Evolutionary conservation across 495 filamentous ascomycete species (phyloP), one percentile per base, ranked within the genome.

Genomic region (Penicillium psychrofluorescens): DNA sequence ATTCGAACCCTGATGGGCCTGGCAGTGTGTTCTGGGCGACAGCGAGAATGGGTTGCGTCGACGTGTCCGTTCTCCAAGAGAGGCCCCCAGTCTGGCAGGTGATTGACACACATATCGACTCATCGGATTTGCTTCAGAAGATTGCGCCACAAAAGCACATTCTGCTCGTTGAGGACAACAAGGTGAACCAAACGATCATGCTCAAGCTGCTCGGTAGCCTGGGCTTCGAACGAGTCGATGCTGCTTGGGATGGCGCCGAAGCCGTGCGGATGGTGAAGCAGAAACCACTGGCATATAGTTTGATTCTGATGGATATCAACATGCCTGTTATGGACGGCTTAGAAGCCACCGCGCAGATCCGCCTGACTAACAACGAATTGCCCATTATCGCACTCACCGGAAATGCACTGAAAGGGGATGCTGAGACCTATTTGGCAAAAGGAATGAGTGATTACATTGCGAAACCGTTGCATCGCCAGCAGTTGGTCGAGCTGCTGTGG

Each of bases 271-370:
- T 76, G 58, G 63, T 78, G 3, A 70, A 67, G 9, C 62, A 70
- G 43, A 70, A 74, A 35, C 71, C 73, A 0, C 48, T 72, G 0
- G 55, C 68, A 0, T 83, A 79, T 49, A 70, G 78, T 40, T 32
- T 76, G 11, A 73, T 84, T 6, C 53, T 83, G 35, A 72, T 72
- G 67, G 81, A 86, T 46, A 79, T 88, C 41, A 78, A 73, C 46
- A 88, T 90, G 85, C 85, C 85, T 0, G 60, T 87, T 0, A 76
- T 88, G 68, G 77, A 85, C 44, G 84, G 84, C 5, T 61, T 86
- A 29, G 76, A 74, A 35, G 75, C 83, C 8, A 85, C 84, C 1
- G 66, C 69, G 5, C 65, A 71, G 7, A 85, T 88, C 40, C 73
- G 84, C 10, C 60, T 64, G 10, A 71, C 83, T 46, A 58, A 57